Evolutionary conservation across 139 green algal species (phyloP), one percentile per base, ranked within the genome.

Genomic region (Chlorella ohadii): DNA sequence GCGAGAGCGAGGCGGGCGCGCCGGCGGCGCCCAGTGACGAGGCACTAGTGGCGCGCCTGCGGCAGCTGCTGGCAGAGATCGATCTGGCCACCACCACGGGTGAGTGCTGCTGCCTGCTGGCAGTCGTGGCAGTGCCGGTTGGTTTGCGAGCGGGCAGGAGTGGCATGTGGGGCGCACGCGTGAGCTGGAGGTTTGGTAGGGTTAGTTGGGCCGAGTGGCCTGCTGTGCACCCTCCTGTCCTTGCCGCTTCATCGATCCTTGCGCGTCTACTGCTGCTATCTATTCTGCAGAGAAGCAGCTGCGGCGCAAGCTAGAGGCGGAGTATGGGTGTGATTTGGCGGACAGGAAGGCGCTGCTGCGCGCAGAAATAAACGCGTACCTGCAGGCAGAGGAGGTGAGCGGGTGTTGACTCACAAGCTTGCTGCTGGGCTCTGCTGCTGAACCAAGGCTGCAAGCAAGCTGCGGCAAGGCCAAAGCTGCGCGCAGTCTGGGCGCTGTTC

Each of bases 261-360:
- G 16, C 22, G 11, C 39, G 13, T 13, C 36, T 3, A 68, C 17
- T 70, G 27, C 20, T 72, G 34, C 34, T 0, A 25, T 57, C 0
- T 27, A 2, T 38, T 11, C 38, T 66, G 78, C 63, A 83, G 64
- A 83, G 78, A 83, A 76, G 78, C 78, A 82, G 76, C 59, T 91
- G 82, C 78, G 96, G 56, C 82, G 93, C 1, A 93, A 93, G 85
- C 82, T 97, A 17, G 93, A 97, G 76, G 83, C 88, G 28, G 71
- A 94, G 83, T 88, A 95, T 73, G 87, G 86, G 3, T 74, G 76
- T 17, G 89, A 93, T 7, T 70, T 97, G 65, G 36, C 73, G 0
- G 83, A 87, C 27, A 89, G 86, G 64, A 96, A 96, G 82, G 68
- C 82, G 6, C 72, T 96, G 33, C 91, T 93, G 36, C 70, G 88